A percentile compares a stretch with the other conserved stretches of the same genome.
Conservation (phyloP, 305 asterid species). For the Caryopteris hybrid region DNA sequence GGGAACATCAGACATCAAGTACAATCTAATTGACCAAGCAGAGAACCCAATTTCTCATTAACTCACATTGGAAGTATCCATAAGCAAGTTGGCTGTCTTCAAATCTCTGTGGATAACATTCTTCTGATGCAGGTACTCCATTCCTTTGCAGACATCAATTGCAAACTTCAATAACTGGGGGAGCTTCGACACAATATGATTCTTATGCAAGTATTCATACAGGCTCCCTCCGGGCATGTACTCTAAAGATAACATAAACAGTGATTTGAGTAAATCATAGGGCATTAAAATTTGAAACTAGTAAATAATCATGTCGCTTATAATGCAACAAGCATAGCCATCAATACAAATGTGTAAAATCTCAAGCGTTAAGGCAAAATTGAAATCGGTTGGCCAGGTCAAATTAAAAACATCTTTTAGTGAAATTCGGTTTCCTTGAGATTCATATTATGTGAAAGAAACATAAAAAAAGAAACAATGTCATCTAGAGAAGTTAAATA, state of each 20-base stretch:
- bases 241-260: slow-evolving; percentile 42
- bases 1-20: not conserved
- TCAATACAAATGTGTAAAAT: not conserved
- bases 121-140: slow-evolving; percentile 87
- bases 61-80: slow-evolving; percentile 68
- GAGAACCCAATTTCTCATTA: not conserved
- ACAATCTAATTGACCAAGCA: not conserved
- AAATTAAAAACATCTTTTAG: not conserved
- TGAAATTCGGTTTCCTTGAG: not conserved
- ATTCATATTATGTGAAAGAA: not conserved
- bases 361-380: not conserved
- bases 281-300: not conserved
- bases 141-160: slow-evolving; percentile 88
- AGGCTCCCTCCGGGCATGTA: slow-evolving; percentile 95
- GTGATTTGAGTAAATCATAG: slow-evolving; percentile 17
- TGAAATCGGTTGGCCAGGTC: not conserved
- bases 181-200: slow-evolving; percentile 50
- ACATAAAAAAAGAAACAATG: not conserved
- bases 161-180: slow-evolving; percentile 72
- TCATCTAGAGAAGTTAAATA: slow-evolving; percentile 8
- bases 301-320: slow-evolving; percentile 1
- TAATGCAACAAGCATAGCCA: slow-evolving; percentile 11
- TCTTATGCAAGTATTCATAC: slow-evolving; percentile 70
- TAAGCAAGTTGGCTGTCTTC: slow-evolving; percentile 82
- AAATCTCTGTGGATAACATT: slow-evolving; percentile 86